Conservation (phyloP, 2,329 filamentous ascomycete species). For the Gremmenia infestans region DNA sequence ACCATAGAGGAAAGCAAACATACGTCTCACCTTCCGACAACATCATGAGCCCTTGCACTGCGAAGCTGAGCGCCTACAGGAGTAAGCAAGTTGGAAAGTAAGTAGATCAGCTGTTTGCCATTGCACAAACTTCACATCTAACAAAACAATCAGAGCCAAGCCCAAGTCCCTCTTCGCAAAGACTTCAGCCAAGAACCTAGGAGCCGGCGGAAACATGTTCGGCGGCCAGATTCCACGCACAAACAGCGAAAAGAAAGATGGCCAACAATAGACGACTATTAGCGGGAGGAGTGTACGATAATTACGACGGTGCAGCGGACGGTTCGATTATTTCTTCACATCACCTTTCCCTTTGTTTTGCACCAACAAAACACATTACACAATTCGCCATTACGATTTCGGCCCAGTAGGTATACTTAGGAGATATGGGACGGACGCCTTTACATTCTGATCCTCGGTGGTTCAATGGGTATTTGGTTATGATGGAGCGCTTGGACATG, state of each 20-base stretch:
- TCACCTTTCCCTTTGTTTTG: background rate
- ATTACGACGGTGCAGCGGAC: background rate
- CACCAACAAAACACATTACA: background rate
- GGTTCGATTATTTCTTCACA: background rate
- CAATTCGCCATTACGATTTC: background rate
- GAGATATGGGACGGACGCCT: background rate
- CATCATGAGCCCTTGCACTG: slow-evolving; percentile 82
- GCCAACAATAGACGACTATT: background rate
- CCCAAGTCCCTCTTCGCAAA: slow-evolving; percentile 65
- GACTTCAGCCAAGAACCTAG: slow-evolving; percentile 57
- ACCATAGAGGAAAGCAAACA: slow-evolving; percentile 26
- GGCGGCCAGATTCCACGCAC: slow-evolving; percentile 16
- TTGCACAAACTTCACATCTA: background rate
- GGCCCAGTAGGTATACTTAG: background rate
- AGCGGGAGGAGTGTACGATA: slow-evolving; percentile 1
- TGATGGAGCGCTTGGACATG: background rate
- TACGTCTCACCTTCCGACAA: slow-evolving; percentile 84
- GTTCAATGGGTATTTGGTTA: background rate
- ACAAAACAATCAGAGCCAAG: slow-evolving; percentile 46
- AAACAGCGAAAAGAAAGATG: slow-evolving; percentile 16
- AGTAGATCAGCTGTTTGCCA: slow-evolving; percentile 30
- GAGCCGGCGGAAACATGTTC: slow-evolving; percentile 21
- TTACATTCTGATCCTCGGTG: background rate
- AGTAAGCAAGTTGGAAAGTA: slow-evolving; percentile 77
- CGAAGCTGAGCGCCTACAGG: slow-evolving; percentile 76